Conservation (phyloP, 768 basidiomycete species). For the Tricholoma bakamatsutake region DNA sequence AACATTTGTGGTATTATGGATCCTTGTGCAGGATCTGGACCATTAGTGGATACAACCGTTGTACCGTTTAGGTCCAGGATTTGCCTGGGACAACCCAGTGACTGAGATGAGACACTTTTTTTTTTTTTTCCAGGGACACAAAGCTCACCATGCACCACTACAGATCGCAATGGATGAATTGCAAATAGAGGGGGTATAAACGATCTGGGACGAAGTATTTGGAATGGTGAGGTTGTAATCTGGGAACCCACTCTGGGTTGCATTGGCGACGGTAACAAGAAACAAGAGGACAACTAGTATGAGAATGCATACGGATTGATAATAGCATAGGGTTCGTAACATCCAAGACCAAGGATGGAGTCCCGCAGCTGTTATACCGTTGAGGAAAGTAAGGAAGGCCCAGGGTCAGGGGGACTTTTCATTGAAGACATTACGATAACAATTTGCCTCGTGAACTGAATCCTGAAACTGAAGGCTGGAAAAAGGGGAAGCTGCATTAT, state of each 20-base stretch:
- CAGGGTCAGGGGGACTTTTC: neutral
- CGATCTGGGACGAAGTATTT: conserved; percentile 32
- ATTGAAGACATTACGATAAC: neutral
- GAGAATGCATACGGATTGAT: neutral
- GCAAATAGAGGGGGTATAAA: conserved; percentile 46
- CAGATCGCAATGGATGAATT: conserved; percentile 23
- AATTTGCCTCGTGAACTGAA: neutral
- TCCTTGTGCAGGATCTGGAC: conserved; percentile 35
- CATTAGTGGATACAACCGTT: conserved; percentile 31
- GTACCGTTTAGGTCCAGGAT: conserved; percentile 13
- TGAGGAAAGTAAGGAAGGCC: neutral
- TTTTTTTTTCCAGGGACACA: too few relatives aligned
- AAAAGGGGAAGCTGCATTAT: neutral
- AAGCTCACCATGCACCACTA: conserved; percentile 39
- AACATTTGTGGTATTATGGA: conserved; percentile 54
- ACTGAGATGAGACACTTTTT: neutral
- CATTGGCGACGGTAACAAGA: conserved; percentile 5
- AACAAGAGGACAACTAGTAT: conserved; percentile 1
- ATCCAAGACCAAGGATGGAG: neutral
- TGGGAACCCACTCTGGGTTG: conserved; percentile 10
- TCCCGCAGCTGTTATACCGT: neutral
- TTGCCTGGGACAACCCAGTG: conserved; percentile 5
- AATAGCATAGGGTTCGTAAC: neutral
- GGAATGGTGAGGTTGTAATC: conserved; percentile 33
- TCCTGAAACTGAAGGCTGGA: neutral